Conservation (phyloP, 73 alveolate species). For the Stentor coeruleus region DNA sequence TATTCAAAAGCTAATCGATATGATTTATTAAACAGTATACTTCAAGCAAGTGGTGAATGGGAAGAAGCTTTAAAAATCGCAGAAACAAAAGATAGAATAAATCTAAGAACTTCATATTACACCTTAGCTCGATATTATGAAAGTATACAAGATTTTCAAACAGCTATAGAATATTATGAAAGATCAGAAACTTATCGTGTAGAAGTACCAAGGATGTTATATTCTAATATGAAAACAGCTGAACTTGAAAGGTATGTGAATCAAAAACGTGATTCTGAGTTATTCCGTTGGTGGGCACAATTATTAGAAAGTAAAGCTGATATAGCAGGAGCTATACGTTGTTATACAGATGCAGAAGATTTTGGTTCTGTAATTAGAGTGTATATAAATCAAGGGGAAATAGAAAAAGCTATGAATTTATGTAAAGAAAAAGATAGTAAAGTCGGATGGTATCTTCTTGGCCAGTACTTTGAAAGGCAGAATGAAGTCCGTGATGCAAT, state of each 20-base stretch:
- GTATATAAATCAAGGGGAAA: slow-evolving; percentile 60
- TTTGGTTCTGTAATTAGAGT: slow-evolving; percentile 66
- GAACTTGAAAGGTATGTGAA: slow-evolving; percentile 73
- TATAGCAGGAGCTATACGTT: slow-evolving; percentile 74
- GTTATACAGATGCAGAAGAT: slow-evolving; percentile 67
- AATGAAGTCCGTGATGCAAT: slow-evolving; percentile 87
- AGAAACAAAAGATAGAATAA: slow-evolving; percentile 89
- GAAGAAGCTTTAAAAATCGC: slow-evolving; percentile 94
- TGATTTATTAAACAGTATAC: slow-evolving; percentile 88
- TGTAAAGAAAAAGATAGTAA: slow-evolving; percentile 84
- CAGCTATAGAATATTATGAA: slow-evolving; percentile 86
- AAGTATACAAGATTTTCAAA: slow-evolving; percentile 73
- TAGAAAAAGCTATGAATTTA: slow-evolving; percentile 69
- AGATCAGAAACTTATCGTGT: slow-evolving; percentile 52
- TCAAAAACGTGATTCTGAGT: slow-evolving; percentile 68
- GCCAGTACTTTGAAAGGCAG: slow-evolving; percentile 76
- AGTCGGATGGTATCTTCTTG: slow-evolving; percentile 87
- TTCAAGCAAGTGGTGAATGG: slow-evolving; percentile 92
- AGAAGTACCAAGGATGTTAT: slow-evolving; percentile 97
- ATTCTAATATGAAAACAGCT: slow-evolving; percentile 59
- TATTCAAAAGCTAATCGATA: slow-evolving; percentile 83
- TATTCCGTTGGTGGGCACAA: slow-evolving; percentile 95
- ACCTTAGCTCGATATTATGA: slow-evolving; percentile 92
- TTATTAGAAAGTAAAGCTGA: slow-evolving; percentile 83
- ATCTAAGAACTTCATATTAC: slow-evolving; percentile 87